phyloP scores from a whole-genome alignment of 768 basidiomycete genomes.

The Boletus bicolor region DNA sequence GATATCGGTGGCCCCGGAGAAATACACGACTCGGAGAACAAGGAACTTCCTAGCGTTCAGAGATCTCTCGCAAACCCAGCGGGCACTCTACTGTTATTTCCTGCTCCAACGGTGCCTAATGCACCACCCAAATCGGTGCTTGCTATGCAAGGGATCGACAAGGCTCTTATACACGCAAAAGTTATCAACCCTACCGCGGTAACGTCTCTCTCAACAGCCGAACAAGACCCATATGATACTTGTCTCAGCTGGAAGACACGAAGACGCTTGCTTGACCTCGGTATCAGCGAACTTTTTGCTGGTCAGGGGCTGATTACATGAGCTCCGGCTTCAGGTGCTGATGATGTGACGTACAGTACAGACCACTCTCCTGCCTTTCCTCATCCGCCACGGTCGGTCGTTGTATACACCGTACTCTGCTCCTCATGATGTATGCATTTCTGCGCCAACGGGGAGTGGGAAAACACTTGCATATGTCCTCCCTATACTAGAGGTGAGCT shows the following conservation, averaged over 20 bases:
- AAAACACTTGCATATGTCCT: slow-evolving; percentile 97
- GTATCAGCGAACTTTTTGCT: slow-evolving; percentile 85
- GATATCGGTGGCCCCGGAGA: slow-evolving; percentile 1
- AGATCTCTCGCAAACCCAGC: slow-evolving; percentile 16
- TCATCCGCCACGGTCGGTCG: slow-evolving; percentile 50
- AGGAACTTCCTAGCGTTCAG: not conserved
- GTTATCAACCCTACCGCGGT: slow-evolving; percentile 55
- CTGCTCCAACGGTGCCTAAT: slow-evolving; percentile 60
- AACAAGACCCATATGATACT: slow-evolving; percentile 36
- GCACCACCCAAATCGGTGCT: slow-evolving; percentile 70
- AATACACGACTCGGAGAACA: not conserved
- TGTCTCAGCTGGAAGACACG: slow-evolving; percentile 59
- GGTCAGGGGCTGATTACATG: slow-evolving; percentile 45
- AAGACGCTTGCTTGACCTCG: slow-evolving; percentile 66
- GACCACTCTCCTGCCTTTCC: slow-evolving; percentile 79
- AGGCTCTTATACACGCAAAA: slow-evolving; percentile 66
- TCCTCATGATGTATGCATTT: slow-evolving; percentile 84
- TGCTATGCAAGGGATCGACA: slow-evolving; percentile 75
- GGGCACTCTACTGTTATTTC: slow-evolving; percentile 61
- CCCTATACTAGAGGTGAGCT: slow-evolving; percentile 80
- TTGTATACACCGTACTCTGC: slow-evolving; percentile 66
- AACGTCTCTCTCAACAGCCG: slow-evolving; percentile 40
- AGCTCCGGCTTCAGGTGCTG: slow-evolving; percentile 4
- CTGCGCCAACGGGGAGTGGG: slow-evolving; percentile 96
- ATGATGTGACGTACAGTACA: slow-evolving; percentile 59